Evolutionary conservation across 495 filamentous ascomycete species (phyloP).

Genomic region (Trichodelitschia bisporula): DNA sequence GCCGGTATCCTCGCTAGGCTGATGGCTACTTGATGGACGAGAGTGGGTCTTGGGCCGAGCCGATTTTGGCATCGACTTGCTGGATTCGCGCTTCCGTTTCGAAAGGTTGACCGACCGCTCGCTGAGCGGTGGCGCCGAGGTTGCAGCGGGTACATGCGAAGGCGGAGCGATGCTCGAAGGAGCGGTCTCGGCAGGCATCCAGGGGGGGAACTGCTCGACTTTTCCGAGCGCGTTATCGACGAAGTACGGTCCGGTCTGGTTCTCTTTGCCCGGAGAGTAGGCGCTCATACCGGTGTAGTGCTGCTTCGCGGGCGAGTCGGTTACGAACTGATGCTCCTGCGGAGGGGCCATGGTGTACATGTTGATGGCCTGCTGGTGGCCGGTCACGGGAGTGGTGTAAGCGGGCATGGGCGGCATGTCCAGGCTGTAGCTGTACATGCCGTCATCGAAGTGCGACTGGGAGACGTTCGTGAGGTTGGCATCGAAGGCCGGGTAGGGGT

Average conservation of each 20-base stretch:
- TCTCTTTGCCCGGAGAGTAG: conserved; percentile 28
- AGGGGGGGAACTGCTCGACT: conserved; percentile 29
- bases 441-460: no score
- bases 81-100: conserved; percentile 10
- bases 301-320: conserved; percentile 74
- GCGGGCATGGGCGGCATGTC: no score
- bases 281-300: neutral
- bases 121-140: conserved; percentile 11
- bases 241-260: conserved; percentile 21
- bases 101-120: conserved; percentile 1
- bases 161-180: conserved; percentile 13
- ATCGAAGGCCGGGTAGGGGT: no score
- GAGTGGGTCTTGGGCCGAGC: conserved; percentile 53
- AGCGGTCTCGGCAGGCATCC: conserved; percentile 37
- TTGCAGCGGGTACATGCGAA: conserved; percentile 25
- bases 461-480: no score
- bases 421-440: no score
- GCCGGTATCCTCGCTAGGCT: conserved; percentile 21
- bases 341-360: conserved; percentile 52
- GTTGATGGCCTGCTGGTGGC: no score
- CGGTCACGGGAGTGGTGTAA: no score
- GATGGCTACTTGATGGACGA: conserved; percentile 32
- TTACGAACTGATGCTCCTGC: conserved; percentile 32
- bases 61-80: conserved; percentile 30
- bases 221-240: conserved; percentile 8